Conservation (phyloP, 352 stramenopile genomes). For the Blastocystis sp. region DNA sequence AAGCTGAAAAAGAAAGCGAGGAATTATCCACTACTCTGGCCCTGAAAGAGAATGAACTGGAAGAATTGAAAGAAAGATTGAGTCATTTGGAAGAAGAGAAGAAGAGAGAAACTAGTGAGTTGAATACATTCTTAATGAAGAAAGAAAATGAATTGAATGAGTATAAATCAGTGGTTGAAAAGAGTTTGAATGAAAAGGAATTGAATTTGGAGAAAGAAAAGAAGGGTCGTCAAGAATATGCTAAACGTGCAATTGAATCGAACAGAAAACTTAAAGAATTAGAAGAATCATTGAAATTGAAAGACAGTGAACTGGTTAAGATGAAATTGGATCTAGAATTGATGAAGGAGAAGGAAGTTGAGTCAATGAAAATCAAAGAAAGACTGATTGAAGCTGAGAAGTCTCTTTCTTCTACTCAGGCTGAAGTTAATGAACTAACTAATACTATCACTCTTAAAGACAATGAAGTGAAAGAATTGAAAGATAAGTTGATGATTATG, state of each 20-base stretch:
- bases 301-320: not conserved
- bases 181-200: not conserved
- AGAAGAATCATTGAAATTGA: not conserved
- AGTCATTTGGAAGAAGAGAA: not conserved
- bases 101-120: not conserved
- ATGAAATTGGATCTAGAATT: too few species aligned
- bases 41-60: not conserved
- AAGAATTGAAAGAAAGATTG: not conserved
- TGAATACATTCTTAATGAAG: not conserved
- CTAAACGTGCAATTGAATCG: not conserved
- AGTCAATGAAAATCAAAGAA: too few species aligned
- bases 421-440: not conserved
- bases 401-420: too few species aligned
- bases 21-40: not conserved
- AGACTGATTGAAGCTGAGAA: too few species aligned
- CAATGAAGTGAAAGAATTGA: not conserved
- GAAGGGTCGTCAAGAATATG: constrained; percentile 22
- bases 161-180: not conserved
- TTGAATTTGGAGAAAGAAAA: not conserved
- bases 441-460: not conserved
- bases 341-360: not conserved
- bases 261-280: not conserved
- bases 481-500: not conserved
- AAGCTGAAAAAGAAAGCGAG: not conserved
- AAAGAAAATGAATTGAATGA: constrained; percentile 17